Evolutionary conservation across 2,329 filamentous ascomycete species (phyloP).

Genomic region (Neonectria magnoliae): DNA sequence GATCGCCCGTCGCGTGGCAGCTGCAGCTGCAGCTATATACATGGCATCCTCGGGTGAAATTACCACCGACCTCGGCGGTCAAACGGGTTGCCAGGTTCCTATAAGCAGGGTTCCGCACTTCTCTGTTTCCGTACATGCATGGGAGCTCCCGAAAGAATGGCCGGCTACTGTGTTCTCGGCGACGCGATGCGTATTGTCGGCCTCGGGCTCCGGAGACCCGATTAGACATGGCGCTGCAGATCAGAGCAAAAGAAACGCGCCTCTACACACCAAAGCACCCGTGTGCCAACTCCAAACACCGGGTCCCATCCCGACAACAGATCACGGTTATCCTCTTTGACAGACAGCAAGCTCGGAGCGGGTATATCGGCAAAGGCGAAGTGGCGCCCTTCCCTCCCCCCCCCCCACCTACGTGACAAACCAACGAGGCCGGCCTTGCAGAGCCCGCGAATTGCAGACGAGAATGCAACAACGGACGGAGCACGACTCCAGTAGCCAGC

Average conservation of each 20-base stretch:
- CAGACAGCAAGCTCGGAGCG: not conserved
- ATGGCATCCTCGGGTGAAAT: not conserved
- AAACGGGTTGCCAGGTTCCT: no score
- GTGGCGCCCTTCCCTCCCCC: not conserved
- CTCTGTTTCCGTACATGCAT: no score
- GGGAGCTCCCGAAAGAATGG: no score
- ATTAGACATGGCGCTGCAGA: not conserved
- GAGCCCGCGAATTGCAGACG: not conserved
- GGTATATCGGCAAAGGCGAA: not conserved
- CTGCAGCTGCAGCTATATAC: constrained; percentile 2
- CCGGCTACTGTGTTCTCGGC: no score
- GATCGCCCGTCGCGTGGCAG: not conserved
- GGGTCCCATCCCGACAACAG: no score
- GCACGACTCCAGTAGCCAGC: not conserved
- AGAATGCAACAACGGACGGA: not conserved
- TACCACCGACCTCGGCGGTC: constrained; percentile 10
- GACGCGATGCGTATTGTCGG: no score
- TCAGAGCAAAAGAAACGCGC: no score
- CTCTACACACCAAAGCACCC: no score
- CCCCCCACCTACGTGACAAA: not conserved
- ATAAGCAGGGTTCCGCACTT: no score
- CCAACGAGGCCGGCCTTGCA: not conserved
- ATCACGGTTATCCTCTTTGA: no score
- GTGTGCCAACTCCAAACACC: no score
- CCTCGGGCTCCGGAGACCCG: not conserved